Percentiles rank a stretch among this genome's conserved stretches.
These are phyloP conservation scores for Gloeostereum incarnatum DNA, from an alignment of 768 basidiomycete species.

Conservation along the genomic window DNA sequence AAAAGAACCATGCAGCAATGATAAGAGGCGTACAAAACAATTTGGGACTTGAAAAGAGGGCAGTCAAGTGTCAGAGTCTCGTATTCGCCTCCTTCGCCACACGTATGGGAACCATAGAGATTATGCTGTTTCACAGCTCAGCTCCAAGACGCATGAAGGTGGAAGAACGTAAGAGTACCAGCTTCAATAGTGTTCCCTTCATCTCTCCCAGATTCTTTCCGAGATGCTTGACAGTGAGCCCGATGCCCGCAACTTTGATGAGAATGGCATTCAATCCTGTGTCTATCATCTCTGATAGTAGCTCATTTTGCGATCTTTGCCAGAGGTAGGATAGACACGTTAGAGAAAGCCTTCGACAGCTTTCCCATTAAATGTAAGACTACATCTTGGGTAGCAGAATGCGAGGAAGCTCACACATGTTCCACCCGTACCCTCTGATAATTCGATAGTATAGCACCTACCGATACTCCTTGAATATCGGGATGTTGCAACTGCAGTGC, in stretches of 20 bases:
- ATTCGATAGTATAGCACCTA: slow-evolving; percentile 95
- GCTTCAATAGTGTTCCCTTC: slow-evolving; percentile 57
- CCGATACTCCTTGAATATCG: slow-evolving; percentile 78
- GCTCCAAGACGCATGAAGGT: neutral
- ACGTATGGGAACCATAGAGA: slow-evolving; percentile 84
- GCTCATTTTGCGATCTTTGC: slow-evolving; percentile 84
- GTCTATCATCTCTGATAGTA: slow-evolving; percentile 81
- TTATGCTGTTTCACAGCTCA: slow-evolving; percentile 40
- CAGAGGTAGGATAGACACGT: slow-evolving; percentile 85
- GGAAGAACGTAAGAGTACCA: slow-evolving; percentile 37
- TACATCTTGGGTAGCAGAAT: neutral
- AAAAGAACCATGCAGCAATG: neutral
- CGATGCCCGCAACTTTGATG: slow-evolving; percentile 96
- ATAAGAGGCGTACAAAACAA: slow-evolving; percentile 48
- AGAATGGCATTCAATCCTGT: slow-evolving; percentile 73
- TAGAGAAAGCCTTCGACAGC: slow-evolving; percentile 73
- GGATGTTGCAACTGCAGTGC: slow-evolving; percentile 57
- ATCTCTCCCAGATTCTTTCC: slow-evolving; percentile 69
- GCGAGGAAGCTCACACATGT: slow-evolving; percentile 65
- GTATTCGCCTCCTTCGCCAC: slow-evolving; percentile 98
- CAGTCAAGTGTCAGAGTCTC: slow-evolving; percentile 89
- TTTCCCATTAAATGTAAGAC: slow-evolving; percentile 16
- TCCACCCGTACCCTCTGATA: slow-evolving; percentile 97
- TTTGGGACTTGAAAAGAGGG: slow-evolving; percentile 74
- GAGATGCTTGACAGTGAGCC: slow-evolving; percentile 69